These are phyloP conservation scores for Polyrhizophydium stewartii DNA, from an alignment of 371 early-diverging fungal species.

Conservation along the genomic window DNA sequence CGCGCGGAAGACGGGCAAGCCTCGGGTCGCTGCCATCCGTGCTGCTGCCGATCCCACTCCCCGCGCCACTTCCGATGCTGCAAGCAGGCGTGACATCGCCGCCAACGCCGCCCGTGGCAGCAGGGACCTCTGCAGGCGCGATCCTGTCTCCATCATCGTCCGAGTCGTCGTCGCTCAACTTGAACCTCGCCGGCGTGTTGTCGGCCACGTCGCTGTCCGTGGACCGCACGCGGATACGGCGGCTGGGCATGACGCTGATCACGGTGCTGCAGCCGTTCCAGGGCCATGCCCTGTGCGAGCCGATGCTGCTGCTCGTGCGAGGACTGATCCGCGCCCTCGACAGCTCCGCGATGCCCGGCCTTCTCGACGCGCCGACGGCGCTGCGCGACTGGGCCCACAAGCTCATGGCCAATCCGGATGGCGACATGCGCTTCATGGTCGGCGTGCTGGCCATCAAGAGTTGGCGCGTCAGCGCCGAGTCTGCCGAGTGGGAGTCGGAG, in stretches of 20 bases:
- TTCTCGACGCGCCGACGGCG: not conserved
- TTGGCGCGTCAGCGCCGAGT: conserved; percentile 2
- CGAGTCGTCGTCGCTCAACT: not conserved
- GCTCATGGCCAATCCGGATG: not conserved
- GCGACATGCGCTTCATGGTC: conserved; percentile 6
- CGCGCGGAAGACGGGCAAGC: no score
- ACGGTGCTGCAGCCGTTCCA: conserved; percentile 2
- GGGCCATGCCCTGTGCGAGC: conserved; percentile 4
- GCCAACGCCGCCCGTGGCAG: no score
- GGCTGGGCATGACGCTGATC: conserved; percentile 5
- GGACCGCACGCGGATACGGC: not conserved
- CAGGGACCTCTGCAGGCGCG: no score
- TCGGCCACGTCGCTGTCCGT: not conserved
- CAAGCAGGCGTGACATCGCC: no score
- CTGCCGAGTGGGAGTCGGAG: not conserved
- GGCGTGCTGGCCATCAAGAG: conserved; percentile 5
- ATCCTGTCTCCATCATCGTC: not conserved
- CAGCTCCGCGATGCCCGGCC: not conserved
- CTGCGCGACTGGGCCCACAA: conserved; percentile 5
- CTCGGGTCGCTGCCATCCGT: no score
- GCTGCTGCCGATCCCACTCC: no score
- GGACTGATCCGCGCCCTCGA: conserved; percentile 1
- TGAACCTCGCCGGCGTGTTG: not conserved
- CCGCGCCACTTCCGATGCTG: no score
- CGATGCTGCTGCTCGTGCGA: conserved; percentile 3